Conservation (phyloP, 108 stramenopile species). For the Conticribra weissflogii region DNA sequence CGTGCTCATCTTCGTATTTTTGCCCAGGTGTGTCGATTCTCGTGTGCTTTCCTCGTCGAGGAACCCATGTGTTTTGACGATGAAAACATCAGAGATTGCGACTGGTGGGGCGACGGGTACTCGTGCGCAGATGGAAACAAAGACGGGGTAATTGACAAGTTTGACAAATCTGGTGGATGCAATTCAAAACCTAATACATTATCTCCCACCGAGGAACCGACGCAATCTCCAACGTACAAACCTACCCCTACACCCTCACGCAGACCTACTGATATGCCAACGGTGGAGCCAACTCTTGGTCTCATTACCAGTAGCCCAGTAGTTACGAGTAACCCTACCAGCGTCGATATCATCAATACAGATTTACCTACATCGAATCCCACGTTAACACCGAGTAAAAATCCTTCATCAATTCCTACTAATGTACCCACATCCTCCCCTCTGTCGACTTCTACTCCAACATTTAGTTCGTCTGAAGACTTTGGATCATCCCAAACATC, state of each 20-base stretch:
- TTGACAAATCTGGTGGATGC: slow-evolving; percentile 16
- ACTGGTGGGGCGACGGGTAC: slow-evolving; percentile 14
- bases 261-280: slow-evolving; percentile 2
- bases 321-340: background rate
- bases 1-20: too few relatives aligned
- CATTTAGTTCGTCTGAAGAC: background rate
- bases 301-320: slow-evolving; percentile 4
- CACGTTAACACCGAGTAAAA: background rate
- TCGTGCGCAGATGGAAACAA: slow-evolving; percentile 14
- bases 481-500: background rate
- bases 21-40: slow-evolving; percentile 14
- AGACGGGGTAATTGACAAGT: slow-evolving; percentile 1
- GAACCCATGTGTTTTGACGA: slow-evolving; percentile 14
- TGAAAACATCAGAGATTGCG: slow-evolving; percentile 11
- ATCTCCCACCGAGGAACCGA: background rate
- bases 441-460: background rate
- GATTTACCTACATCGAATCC: background rate
- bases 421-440: too few relatives aligned
- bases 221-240: background rate
- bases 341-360: background rate
- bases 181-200: background rate
- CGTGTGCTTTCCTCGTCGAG: slow-evolving; percentile 7
- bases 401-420: background rate
- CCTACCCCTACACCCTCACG: slow-evolving; percentile 9
- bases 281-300: background rate